Conservation (phyloP, 257 asterid species). For the Hygrophila difformis region DNA sequence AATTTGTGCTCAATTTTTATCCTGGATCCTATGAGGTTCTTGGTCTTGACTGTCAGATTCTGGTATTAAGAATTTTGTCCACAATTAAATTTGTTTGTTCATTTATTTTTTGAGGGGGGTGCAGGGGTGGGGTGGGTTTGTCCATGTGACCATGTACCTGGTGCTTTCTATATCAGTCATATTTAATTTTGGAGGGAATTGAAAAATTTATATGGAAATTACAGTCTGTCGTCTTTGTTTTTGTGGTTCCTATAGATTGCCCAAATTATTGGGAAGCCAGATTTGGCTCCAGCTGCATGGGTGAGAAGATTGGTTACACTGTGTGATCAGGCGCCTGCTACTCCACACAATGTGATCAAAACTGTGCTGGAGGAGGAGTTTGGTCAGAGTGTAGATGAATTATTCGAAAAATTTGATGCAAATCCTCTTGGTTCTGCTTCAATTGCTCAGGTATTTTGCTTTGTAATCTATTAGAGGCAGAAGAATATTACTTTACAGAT, state of each 20-base stretch:
- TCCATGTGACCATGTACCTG: too few relatives aligned
- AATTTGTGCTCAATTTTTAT: too few relatives aligned
- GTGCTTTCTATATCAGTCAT: too few relatives aligned
- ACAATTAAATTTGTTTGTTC: too few relatives aligned
- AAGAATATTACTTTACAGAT: slow-evolving; percentile 2
- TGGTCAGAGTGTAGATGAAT: slow-evolving; percentile 56
- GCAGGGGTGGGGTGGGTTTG: too few relatives aligned
- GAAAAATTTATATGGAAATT: too few relatives aligned
- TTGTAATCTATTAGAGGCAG: slow-evolving; percentile 12
- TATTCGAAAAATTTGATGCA: slow-evolving; percentile 70
- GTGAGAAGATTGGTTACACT: slow-evolving; percentile 87
- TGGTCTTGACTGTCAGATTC: too few relatives aligned
- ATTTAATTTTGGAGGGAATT: too few relatives aligned
- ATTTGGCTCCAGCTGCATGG: slow-evolving; percentile 98
- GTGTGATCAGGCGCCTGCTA: slow-evolving; percentile 95
- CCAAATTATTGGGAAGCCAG: slow-evolving; percentile 92
- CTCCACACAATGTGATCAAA: slow-evolving; percentile 53
- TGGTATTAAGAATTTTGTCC: too few relatives aligned
- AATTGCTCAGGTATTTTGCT: slow-evolving; percentile 74
- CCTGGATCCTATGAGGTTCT: too few relatives aligned
- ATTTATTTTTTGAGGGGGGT: too few relatives aligned
- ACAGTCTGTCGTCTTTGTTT: background rate
- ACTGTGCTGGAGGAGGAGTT: slow-evolving; percentile 76
- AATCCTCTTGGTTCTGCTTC: slow-evolving; percentile 98
- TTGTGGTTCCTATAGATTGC: slow-evolving; percentile 44